Conservation (phyloP, 306 rosid species). For the Luffa aegyptiaca region DNA sequence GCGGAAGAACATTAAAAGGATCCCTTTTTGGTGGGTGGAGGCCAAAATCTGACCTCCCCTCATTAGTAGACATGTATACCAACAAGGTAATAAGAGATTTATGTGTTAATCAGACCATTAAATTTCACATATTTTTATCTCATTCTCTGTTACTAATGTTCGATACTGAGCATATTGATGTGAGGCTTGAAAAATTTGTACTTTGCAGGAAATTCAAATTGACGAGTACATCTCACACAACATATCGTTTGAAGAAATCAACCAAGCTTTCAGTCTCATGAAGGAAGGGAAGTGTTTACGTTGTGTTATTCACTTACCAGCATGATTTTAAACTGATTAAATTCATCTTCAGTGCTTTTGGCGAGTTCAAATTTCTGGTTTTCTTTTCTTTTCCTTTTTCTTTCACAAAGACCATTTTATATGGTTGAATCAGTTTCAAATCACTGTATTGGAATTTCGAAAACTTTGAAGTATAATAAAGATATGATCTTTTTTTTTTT, state of each 20-base stretch:
- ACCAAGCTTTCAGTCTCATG: constrained; percentile 81
- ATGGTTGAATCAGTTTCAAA: too few relatives aligned
- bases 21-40: constrained; percentile 93
- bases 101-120: too few relatives aligned
- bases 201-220: constrained; percentile 68
- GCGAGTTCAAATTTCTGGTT: neutral
- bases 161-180: neutral
- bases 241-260: constrained; percentile 60
- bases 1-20: constrained; percentile 86
- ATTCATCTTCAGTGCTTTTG: neutral
- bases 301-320: constrained; percentile 76
- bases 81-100: constrained; percentile 41
- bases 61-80: constrained; percentile 67
- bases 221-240: constrained; percentile 81
- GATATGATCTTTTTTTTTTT: too few relatives aligned
- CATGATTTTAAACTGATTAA: neutral
- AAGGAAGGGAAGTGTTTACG: constrained; percentile 77
- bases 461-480: too few relatives aligned
- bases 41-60: constrained; percentile 91
- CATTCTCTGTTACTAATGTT: neutral
- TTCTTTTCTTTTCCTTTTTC: too few relatives aligned
- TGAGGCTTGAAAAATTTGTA: neutral
- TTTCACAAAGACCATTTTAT: too few relatives aligned
- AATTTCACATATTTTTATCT: neutral
- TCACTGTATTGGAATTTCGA: too few relatives aligned